Base-by-base conservation (phyloP, 2,329 filamentous ascomycete genomes). In the Scorias spongiosa region DNA sequence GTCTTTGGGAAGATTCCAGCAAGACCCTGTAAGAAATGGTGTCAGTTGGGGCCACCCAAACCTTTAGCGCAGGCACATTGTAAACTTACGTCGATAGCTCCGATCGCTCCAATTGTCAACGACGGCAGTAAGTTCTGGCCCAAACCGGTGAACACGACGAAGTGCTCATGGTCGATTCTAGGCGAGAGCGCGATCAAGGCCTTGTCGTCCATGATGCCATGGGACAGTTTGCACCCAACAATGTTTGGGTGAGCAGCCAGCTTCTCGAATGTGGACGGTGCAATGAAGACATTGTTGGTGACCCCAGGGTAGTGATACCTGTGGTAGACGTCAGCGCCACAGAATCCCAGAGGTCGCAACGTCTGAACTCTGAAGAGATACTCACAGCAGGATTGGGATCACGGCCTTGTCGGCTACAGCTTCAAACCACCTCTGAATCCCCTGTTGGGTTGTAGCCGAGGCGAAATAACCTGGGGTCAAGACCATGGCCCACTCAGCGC, bases 171-270 rank as follows among this genome's bases (percentile, higher is more conserved):
- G 58, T 80, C 72, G 54, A 81, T 78, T 40, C 65, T 57, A 0
- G 77, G 77, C 51, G 70, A 73, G 3, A 70, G 66, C 3, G 74
- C 75, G 46, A 81, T 71, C 57, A 80, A 72, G 4, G 72, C 67
- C 56, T 80, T 76, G 51, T 73, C 68, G n/a, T 76, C 78, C 40
- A 81, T 68, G 55, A 80, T 75, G 42, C 76, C 77, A 57, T 82
- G 78, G 0, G 76, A 81, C 51, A 82, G 72, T 63, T 82, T 82
- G 63, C 75, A 79, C 42, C 78, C 78, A 3, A 81, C 77, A 46
- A 81, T 80, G 54, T 81, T 81, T 28, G 74, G 69, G 56, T 81
- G 78, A 44, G 69, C 63, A 6, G 78, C 68, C 20, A 82, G 72
- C 51, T 64, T 62, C 53, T 66, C 74, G 54, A 75, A 78, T 0